phyloP scores from a whole-genome alignment of 257 asterid species.

The Solanum corneliomulleri region DNA sequence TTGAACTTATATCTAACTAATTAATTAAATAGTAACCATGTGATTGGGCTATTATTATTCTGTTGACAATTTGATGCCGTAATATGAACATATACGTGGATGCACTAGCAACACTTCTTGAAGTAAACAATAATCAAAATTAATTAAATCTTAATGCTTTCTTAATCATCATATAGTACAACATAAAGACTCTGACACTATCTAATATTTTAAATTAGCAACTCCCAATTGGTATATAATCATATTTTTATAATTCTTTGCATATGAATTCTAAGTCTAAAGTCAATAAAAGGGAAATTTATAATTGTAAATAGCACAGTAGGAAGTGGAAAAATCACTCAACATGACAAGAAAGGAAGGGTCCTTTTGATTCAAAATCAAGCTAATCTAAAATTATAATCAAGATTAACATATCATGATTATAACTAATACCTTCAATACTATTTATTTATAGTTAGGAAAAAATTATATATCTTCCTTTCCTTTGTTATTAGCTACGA shows the following conservation, averaged over 20 bases:
- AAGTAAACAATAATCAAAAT: slow-evolving; percentile 1
- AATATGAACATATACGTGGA: slow-evolving; percentile 23
- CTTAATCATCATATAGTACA: slow-evolving; percentile 13
- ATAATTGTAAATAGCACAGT: neutral
- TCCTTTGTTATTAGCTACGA: neutral
- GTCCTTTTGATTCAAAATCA: neutral
- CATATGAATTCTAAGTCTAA: slow-evolving; percentile 6
- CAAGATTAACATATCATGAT: neutral
- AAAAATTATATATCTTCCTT: neutral
- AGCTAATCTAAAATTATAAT: neutral
- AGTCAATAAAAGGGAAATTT: slow-evolving; percentile 11
- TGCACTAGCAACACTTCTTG: slow-evolving; percentile 4
- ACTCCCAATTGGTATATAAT: neutral
- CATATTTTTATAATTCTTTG: neutral
- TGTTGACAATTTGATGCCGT: neutral
- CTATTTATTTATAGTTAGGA: no score
- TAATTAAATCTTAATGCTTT: neutral
- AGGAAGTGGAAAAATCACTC: slow-evolving; percentile 13
- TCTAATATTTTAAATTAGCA: neutral
- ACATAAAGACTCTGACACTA: neutral
- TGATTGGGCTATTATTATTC: neutral
- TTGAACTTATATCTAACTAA: neutral
- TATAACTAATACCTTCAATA: neutral
- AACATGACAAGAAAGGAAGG: neutral
- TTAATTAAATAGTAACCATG: neutral